phyloP scores from a whole-genome alignment of 1,284 basidiomycete genomes.

The Phaffia rhodozyma region DNA sequence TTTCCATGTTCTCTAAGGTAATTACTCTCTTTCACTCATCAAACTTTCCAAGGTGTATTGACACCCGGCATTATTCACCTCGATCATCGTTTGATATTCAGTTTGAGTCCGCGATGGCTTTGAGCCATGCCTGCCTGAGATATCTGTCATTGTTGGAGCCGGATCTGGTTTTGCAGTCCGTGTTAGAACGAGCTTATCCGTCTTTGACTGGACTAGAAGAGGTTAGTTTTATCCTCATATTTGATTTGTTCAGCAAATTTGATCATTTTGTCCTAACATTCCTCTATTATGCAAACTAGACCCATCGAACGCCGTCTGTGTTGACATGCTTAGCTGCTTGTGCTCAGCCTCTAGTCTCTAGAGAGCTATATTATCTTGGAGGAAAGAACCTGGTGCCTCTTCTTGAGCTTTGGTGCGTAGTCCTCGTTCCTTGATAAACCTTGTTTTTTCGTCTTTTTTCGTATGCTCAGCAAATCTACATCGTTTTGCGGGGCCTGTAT shows the following conservation, averaged over 20 bases:
- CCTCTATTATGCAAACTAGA: slow-evolving; percentile 36
- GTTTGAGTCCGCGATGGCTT: slow-evolving; percentile 39
- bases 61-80: neutral
- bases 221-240: slow-evolving; percentile 37
- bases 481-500: neutral
- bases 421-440: slow-evolving; percentile 57
- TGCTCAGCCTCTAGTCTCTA: slow-evolving; percentile 63
- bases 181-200: slow-evolving; percentile 81
- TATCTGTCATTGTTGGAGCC: slow-evolving; percentile 67
- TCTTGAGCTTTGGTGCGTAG: slow-evolving; percentile 83
- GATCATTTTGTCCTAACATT: neutral
- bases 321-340: slow-evolving; percentile 77
- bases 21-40: neutral
- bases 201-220: slow-evolving; percentile 90
- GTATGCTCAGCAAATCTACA: slow-evolving; percentile 10
- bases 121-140: slow-evolving; percentile 37
- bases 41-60: neutral
- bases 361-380: slow-evolving; percentile 58
- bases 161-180: slow-evolving; percentile 74
- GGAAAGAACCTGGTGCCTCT: slow-evolving; percentile 83
- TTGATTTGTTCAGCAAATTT: neutral
- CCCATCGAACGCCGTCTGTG: slow-evolving; percentile 81
- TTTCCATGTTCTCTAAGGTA: slow-evolving; percentile 90
- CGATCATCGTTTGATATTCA: slow-evolving; percentile 1
- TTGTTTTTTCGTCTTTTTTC: neutral